phyloP scores from a whole-genome alignment of 106 monocot species.

The Xerophyta viscosa region DNA sequence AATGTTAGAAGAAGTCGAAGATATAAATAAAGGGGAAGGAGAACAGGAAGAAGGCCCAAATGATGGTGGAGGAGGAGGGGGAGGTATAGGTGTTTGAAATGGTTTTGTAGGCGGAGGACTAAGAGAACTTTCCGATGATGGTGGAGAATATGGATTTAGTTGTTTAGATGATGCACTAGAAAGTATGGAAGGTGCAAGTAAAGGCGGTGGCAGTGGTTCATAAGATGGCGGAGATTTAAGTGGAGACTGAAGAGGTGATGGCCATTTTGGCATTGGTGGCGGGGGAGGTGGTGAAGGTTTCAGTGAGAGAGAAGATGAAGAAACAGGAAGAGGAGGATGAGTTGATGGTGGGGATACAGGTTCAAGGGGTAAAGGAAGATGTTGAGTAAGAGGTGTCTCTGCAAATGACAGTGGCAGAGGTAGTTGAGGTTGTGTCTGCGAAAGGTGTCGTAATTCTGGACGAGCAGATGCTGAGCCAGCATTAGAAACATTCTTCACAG shows the following conservation, averaged over 20 bases:
- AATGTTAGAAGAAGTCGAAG: no score
- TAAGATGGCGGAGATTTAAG: no score
- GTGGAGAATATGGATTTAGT: no score
- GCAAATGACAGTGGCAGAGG: slow-evolving; percentile 2
- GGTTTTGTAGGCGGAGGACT: slow-evolving; percentile 2
- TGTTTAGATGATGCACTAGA: no score
- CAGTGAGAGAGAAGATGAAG: no score
- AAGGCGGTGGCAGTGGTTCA: no score
- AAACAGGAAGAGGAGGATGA: no score
- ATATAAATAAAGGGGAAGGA: neutral
- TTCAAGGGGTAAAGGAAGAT: neutral
- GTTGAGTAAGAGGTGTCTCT: neutral
- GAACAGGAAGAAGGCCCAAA: slow-evolving; percentile 1
- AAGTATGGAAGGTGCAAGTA: no score
- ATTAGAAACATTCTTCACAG: neutral
- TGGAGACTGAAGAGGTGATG: no score
- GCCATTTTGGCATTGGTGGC: slow-evolving; percentile 1
- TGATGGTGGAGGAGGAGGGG: slow-evolving; percentile 6
- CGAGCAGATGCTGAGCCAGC: neutral
- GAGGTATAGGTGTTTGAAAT: slow-evolving; percentile 1
- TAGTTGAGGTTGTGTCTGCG: neutral
- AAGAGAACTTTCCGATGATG: neutral
- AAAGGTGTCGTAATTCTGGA: neutral
- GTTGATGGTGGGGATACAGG: neutral
- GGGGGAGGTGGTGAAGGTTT: neutral